These are phyloP conservation scores for Cladosporium phlei DNA, from an alignment of 2,329 filamentous ascomycete species.

Conservation along the genomic window DNA sequence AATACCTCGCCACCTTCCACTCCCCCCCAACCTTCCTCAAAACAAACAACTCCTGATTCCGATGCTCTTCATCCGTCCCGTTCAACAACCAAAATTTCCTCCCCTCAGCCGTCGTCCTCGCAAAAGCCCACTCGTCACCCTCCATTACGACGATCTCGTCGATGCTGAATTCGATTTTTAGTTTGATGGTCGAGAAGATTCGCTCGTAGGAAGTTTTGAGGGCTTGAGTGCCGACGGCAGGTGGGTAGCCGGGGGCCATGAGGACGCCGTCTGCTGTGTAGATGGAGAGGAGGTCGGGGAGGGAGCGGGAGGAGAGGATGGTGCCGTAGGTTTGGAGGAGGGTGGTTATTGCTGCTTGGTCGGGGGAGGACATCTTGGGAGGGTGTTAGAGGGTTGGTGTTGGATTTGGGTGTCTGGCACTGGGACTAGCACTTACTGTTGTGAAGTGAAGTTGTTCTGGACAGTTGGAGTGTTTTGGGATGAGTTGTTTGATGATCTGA, in stretches of 20 bases:
- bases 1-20: slow-evolving; percentile 20
- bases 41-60: slow-evolving; percentile 19
- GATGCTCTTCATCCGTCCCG: slow-evolving; percentile 9
- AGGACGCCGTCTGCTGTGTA: slow-evolving; percentile 46
- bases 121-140: slow-evolving; percentile 14
- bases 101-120: slow-evolving; percentile 16
- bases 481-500: no score
- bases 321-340: slow-evolving; percentile 8
- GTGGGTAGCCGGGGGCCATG: slow-evolving; percentile 15
- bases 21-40: slow-evolving; percentile 13
- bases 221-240: slow-evolving; percentile 14
- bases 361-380: no score
- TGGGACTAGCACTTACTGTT: no score
- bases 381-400: no score
- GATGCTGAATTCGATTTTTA: slow-evolving; percentile 17
- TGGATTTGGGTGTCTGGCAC: no score
- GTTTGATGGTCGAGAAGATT: slow-evolving; percentile 14
- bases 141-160: slow-evolving; percentile 13
- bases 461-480: no score
- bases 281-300: slow-evolving; percentile 30
- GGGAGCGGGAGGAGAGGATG: slow-evolving; percentile 1
- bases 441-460: no score
- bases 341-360: slow-evolving; percentile 4
- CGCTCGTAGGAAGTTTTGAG: slow-evolving; percentile 14
- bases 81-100: slow-evolving; percentile 14